These are phyloP conservation scores for Tardiomyces depauwii DNA, from an alignment of 1,139 yeast species.

Conservation along the genomic window DNA sequence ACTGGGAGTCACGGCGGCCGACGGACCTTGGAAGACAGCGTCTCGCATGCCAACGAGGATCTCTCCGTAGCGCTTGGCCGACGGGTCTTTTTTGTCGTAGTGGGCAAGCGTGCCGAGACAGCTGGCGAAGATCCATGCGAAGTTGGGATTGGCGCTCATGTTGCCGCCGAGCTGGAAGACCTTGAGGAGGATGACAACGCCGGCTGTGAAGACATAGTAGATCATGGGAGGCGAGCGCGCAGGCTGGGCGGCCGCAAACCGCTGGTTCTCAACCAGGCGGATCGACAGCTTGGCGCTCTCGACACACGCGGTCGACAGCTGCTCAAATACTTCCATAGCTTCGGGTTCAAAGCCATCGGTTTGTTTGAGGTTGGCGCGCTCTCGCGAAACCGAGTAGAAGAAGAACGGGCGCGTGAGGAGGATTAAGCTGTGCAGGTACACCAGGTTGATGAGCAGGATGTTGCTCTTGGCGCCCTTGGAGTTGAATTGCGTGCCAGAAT, in stretches of 20 bases:
- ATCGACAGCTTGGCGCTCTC: conserved; percentile 31
- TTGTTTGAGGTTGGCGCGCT: conserved; percentile 6
- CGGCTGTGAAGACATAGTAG: conserved; percentile 8
- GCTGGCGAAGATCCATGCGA: conserved; percentile 6
- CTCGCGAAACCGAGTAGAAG: conserved; percentile 25
- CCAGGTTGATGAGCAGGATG: conserved; percentile 29
- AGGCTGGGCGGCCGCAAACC: conserved; percentile 23
- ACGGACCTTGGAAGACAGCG: neutral
- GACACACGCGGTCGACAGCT: conserved; percentile 24
- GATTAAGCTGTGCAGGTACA: conserved; percentile 33
- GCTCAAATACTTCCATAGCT: conserved; percentile 17
- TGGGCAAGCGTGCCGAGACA: conserved; percentile 12
- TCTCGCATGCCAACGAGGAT: conserved; percentile 8
- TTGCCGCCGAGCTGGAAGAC: conserved; percentile 7
- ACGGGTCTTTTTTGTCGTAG: conserved; percentile 18
- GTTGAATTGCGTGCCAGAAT: conserved; percentile 3
- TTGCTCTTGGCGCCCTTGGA: conserved; percentile 15
- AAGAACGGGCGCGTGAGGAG: conserved; percentile 38
- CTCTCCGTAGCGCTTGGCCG: conserved; percentile 15
- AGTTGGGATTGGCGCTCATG: conserved; percentile 18
- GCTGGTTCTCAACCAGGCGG: conserved; percentile 24
- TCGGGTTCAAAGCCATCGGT: conserved; percentile 3
- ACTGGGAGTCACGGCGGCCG: neutral
- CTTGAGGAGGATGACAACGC: conserved; percentile 13
- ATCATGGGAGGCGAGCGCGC: conserved; percentile 23